Evolutionary conservation across 768 basidiomycete genomes (phyloP), one percentile per base, ranked within the genome.

Genomic region (Pilatotrama ljubarskyi): DNA sequence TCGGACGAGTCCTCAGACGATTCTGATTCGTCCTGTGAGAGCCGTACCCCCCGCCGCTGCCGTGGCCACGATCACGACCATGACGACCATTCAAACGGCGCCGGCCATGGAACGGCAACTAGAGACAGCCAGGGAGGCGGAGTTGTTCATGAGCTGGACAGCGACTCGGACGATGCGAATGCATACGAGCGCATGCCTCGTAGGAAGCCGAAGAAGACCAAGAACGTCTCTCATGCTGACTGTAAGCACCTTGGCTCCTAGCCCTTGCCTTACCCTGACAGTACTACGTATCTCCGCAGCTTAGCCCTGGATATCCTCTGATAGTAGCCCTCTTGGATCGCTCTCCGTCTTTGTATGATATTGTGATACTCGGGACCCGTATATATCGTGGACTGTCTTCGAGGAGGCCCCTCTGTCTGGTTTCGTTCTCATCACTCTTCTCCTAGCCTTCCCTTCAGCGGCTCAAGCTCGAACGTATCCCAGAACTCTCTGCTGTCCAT

Each of bases 401-500:
- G 10, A 10, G 29, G 10, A 32, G 29, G 10, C 29, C 29, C 29
- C 29, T 17, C 20, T 40, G 8, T 40, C 17, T 10, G 1, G 2
- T 15, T 7, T 18, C 5, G 6, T 29, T 11, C 40, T 35, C n/a
- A 0, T 62, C 53, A 66, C 24, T 68, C 52, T 40, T 58, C 44
- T 1, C 61, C 66, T 29, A 67, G 29, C 40, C 74, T 72, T n/a
- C 75, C 74, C 60, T 73, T 75, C 15, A 77, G 51, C 8, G 82
- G 84, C 48, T 70, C 75, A 32, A 83, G 66, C 26, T 68, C 73
- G 63, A 83, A 82, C 3, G 72, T 76, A 17, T 64, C 63, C 85
- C 86, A 88, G 60, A 87, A 87, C 51, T 87, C 85, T 37, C 80
- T 74, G 38, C 83, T 82, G 67, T 86, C 85, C 61, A 86, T 69